phyloP scores from a whole-genome alignment of 768 basidiomycete species.

The Mycena belliarum region DNA sequence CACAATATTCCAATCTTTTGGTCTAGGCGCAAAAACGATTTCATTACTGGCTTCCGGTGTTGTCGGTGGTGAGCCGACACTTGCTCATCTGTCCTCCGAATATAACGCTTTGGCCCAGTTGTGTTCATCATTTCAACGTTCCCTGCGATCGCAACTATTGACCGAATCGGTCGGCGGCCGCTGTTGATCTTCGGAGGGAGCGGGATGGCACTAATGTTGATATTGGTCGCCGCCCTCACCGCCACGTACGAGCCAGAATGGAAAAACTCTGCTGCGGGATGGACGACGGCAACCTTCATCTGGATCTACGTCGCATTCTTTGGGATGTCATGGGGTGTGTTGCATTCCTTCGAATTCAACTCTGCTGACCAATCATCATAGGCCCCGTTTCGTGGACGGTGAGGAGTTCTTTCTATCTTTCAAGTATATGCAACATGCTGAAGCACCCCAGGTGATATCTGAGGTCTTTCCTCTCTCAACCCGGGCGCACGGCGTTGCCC shows the following conservation, averaged over 20 bases:
- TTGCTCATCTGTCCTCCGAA: not conserved
- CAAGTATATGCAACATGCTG: not conserved
- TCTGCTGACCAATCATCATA: not conserved
- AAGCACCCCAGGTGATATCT: conserved; percentile 29
- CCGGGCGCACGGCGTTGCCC: conserved; percentile 41
- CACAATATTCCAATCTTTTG: conserved; percentile 41
- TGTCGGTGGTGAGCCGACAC: conserved; percentile 32
- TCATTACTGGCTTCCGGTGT: conserved; percentile 44
- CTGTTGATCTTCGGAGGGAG: conserved; percentile 39
- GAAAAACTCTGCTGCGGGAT: conserved; percentile 26
- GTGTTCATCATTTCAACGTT: conserved; percentile 15
- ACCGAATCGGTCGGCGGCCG: conserved; percentile 41
- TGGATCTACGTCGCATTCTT: conserved; percentile 42
- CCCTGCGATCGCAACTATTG: conserved; percentile 25
- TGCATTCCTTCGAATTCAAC: not conserved
- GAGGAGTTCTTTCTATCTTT: not conserved
- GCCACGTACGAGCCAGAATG: conserved; percentile 25
- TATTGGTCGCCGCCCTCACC: conserved; percentile 20
- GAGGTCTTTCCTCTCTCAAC: conserved; percentile 45
- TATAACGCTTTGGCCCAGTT: not conserved
- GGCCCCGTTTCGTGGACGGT: conserved; percentile 28
- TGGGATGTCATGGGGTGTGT: conserved; percentile 33
- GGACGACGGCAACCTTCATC: conserved; percentile 35
- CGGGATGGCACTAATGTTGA: conserved; percentile 30
- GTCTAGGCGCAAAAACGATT: conserved; percentile 40